Conservation (phyloP, 768 basidiomycete species). For the Tricholoma bakamatsutake region DNA sequence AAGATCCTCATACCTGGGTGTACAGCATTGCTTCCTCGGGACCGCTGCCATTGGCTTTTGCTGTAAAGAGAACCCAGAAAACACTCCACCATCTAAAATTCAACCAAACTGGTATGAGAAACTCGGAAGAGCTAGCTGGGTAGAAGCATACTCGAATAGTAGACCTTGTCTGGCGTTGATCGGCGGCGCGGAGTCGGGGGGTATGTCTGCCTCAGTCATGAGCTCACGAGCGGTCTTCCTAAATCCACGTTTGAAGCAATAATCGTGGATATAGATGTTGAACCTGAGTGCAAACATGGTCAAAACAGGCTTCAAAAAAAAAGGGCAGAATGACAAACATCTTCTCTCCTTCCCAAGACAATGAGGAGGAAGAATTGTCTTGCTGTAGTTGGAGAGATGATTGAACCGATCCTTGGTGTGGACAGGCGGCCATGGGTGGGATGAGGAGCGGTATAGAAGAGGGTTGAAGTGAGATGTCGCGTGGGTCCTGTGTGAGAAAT, state of each 20-base stretch:
- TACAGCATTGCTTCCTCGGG: conserved; percentile 71
- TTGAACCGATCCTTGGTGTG: conserved; percentile 20
- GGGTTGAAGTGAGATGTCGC: conserved; percentile 6
- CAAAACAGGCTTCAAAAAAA: conserved; percentile 1
- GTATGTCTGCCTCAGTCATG: conserved; percentile 58
- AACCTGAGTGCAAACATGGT: conserved; percentile 47
- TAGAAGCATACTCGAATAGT: conserved; percentile 64
- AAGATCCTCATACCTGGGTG: conserved; percentile 47
- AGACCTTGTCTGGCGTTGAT: conserved; percentile 82
- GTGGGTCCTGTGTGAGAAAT: conserved; percentile 13
- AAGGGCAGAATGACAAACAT: conserved; percentile 46
- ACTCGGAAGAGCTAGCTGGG: conserved; percentile 9
- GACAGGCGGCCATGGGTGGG: conserved; percentile 23
- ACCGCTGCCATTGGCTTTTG: conserved; percentile 63
- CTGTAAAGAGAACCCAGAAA: conserved; percentile 81
- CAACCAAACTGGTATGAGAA: conserved; percentile 5
- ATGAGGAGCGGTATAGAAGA: conserved; percentile 6
- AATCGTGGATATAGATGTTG: conserved; percentile 86
- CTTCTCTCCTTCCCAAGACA: conserved; percentile 82
- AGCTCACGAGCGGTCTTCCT: conserved; percentile 67
- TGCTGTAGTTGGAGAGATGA: conserved; percentile 17
- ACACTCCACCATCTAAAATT: conserved; percentile 78
- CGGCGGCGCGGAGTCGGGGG: conserved; percentile 58
- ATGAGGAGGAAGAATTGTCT: conserved; percentile 16
- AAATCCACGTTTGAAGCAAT: conserved; percentile 77